Base-by-base conservation (phyloP, 345 rosid genomes). In the Aegle marmelos region DNA sequence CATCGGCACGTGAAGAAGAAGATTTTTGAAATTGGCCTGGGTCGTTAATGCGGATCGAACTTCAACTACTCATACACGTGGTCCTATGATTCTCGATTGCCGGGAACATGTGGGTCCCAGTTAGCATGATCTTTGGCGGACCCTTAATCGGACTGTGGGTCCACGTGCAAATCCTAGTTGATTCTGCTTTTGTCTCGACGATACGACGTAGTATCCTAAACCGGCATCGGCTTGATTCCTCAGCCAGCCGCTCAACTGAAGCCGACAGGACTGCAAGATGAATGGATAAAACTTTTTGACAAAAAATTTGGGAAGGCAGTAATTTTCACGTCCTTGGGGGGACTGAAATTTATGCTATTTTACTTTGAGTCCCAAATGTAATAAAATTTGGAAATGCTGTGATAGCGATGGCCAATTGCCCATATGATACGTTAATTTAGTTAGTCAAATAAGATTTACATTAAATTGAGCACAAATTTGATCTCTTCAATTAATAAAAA, bases 21-120 rank as follows among this genome's bases (percentile, higher is more conserved):
- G 27, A 41, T 45, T n/a, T 30, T 21, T 41, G 48, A 41, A 41
- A 41, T 41, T 41, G 48, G 11, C 14, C 11, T 3, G 48, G 48
- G 48, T 41, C 9, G 48, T 41, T 41, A 2, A 3, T 41, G 48
- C 16, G 16, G 48, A 10, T 41, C 48, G 48, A 59, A 59, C 34
- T 39, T 79, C 73, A 73, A 66, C 73, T 9, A 36, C 48, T 30
- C 2, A 0, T 37, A 74, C 70, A 68, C 64, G 70, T 79, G 81
- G 81, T 72, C 66, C 13, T 64, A 72, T 72, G 57, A 66, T 79
- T 45, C 8, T 3, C 14, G 4, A 9, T 24, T 45, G 1, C 9
- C 45, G 27, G 34, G 63, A 9, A 67, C 73, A 53, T 33, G 45
- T 70, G 11, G 81, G 81, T 1, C 71, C 71, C 71, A 9, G 13